These are phyloP conservation scores for Cladosporium halotolerans DNA, from an alignment of 2,329 filamentous ascomycete genomes.

Conservation along the genomic window DNA sequence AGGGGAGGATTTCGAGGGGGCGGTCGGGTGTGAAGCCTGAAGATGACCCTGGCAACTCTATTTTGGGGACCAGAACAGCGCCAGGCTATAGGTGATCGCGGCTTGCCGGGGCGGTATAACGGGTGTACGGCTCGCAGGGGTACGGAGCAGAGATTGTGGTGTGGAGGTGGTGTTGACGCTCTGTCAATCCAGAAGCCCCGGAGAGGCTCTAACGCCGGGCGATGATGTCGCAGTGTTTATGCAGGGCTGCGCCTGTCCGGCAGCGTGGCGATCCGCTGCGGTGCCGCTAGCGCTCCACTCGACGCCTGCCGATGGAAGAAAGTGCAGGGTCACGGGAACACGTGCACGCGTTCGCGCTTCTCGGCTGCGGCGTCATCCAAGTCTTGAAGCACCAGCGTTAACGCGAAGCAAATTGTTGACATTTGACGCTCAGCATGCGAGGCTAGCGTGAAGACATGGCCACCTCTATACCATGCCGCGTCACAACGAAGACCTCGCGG, in stretches of 20 bases:
- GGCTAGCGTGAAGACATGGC: not conserved
- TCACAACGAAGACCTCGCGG: conserved; percentile 20
- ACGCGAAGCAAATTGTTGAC: no score
- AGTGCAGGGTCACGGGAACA: no score
- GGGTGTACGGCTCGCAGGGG: not conserved
- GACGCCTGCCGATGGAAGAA: no score
- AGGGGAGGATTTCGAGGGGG: not conserved
- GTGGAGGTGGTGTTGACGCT: conserved; percentile 5
- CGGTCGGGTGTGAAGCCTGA: not conserved
- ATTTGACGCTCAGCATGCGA: not conserved
- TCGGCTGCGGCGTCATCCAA: no score
- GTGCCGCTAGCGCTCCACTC: no score
- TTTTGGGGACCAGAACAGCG: not conserved
- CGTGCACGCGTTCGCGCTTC: no score
- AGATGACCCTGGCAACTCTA: conserved; percentile 7
- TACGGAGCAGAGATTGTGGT: not conserved
- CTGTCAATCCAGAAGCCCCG: not conserved
- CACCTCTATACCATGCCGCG: conserved; percentile 13
- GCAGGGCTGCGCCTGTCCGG: not conserved
- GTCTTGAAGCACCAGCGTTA: no score
- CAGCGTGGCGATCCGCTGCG: no score
- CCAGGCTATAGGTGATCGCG: not conserved
- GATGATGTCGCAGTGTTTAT: conserved; percentile 4
- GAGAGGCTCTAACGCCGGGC: not conserved
- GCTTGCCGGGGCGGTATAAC: not conserved